phyloP scores from a whole-genome alignment of 805 yeast genomes.

The Starmerella sirachaensis region DNA sequence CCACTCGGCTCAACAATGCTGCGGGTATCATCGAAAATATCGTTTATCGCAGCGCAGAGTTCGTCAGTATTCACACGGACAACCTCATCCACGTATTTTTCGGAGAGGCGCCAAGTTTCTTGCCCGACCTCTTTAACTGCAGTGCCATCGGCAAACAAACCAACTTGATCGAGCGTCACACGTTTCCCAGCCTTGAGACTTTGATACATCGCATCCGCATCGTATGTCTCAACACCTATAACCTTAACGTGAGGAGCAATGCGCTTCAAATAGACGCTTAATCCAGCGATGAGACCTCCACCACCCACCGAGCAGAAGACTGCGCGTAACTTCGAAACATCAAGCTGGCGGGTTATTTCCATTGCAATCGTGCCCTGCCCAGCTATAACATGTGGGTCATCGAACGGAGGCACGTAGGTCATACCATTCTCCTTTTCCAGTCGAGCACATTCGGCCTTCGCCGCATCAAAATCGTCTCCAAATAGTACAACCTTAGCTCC shows the following conservation, averaged over 20 bases:
- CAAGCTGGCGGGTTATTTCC: slow-evolving; percentile 81
- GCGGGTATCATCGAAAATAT: slow-evolving; percentile 90
- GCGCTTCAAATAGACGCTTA: slow-evolving; percentile 80
- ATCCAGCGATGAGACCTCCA: slow-evolving; percentile 89
- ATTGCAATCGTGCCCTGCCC: slow-evolving; percentile 97
- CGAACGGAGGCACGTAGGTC: slow-evolving; percentile 94
- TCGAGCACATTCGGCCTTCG: slow-evolving; percentile 78
- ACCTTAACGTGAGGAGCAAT: slow-evolving; percentile 95
- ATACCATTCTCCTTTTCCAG: slow-evolving; percentile 57
- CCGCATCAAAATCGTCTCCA: slow-evolving; percentile 93
- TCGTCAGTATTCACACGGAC: slow-evolving; percentile 82
- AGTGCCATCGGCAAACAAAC: slow-evolving; percentile 97
- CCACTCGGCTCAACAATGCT: slow-evolving; percentile 94
- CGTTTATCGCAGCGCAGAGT: slow-evolving; percentile 93
- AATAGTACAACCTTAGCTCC: slow-evolving; percentile 88
- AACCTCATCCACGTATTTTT: slow-evolving; percentile 76
- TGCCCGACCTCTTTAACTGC: slow-evolving; percentile 85
- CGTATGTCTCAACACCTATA: slow-evolving; percentile 91
- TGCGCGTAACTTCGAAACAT: slow-evolving; percentile 64
- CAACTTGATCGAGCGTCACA: slow-evolving; percentile 56
- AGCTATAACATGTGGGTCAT: slow-evolving; percentile 95
- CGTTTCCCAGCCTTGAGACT: slow-evolving; percentile 48
- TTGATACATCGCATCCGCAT: slow-evolving; percentile 83
- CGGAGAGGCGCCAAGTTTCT: slow-evolving; percentile 76
- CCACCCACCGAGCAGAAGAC: slow-evolving; percentile 94